Conservation (phyloP, 495 filamentous ascomycete species). For the Penicillium tannophilum region DNA sequence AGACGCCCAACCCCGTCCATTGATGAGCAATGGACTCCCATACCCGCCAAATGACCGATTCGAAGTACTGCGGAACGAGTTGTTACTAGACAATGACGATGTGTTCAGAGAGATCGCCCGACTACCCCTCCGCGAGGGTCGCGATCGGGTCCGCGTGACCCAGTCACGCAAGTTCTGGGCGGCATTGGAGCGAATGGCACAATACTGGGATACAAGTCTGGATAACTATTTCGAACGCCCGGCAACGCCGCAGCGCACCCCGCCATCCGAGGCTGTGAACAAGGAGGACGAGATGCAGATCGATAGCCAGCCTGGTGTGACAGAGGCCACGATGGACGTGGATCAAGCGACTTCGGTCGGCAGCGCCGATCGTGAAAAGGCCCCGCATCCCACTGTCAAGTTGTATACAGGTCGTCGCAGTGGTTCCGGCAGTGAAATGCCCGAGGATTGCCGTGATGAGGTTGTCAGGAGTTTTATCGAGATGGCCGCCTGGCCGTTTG, state of each 20-base stretch:
- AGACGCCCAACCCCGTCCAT: conserved; percentile 27
- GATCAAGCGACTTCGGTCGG: conserved; percentile 23
- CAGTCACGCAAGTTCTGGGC: conserved; percentile 65
- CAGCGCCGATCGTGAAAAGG: conserved; percentile 5
- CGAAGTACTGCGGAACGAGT: conserved; percentile 49
- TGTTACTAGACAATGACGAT: conserved; percentile 58
- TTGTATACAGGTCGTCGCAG: conserved; percentile 59
- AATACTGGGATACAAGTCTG: conserved; percentile 64
- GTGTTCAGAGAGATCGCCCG: conserved; percentile 55
- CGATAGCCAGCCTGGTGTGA: conserved; percentile 15
- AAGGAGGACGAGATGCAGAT: conserved; percentile 29
- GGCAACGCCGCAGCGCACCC: conserved; percentile 27
- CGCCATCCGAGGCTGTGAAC: conserved; percentile 13
- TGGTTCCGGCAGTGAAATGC: conserved; percentile 70
- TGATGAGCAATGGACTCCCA: conserved; percentile 53
- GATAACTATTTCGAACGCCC: conserved; percentile 56
- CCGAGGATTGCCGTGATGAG: conserved; percentile 70
- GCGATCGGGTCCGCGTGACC: conserved; percentile 47
- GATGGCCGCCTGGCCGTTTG: conserved; percentile 76
- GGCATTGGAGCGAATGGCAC: conserved; percentile 57
- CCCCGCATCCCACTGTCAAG: conserved; percentile 18
- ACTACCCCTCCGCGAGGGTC: conserved; percentile 41
- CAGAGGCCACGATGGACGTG: conserved; percentile 37
- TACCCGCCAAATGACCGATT: conserved; percentile 52
- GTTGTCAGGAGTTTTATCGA: conserved; percentile 74